Percentiles rank a stretch among this genome's conserved stretches.
These are phyloP conservation scores for Xylariaceae sp. DNA, from an alignment of 2,329 filamentous ascomycete species.

Conservation along the genomic window DNA sequence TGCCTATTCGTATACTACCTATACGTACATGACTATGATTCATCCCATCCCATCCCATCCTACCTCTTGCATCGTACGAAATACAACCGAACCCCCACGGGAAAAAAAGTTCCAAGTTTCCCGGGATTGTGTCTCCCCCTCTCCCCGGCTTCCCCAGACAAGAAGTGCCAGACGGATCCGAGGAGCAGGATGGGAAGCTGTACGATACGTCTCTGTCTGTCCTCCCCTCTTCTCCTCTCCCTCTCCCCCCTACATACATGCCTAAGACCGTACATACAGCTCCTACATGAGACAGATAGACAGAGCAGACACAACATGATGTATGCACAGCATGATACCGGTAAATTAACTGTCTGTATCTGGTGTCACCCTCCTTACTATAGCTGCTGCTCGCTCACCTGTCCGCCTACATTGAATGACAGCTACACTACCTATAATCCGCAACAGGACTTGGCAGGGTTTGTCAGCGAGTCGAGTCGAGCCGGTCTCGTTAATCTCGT, in stretches of 20 bases:
- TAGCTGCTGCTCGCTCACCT: no score
- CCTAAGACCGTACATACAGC: not conserved
- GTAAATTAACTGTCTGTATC: not conserved
- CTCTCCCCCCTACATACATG: not conserved
- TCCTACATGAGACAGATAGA: not conserved
- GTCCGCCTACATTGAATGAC: no score
- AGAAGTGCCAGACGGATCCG: not conserved
- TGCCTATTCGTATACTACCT: no score
- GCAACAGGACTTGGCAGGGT: no score
- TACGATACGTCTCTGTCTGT: not conserved
- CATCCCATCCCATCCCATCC: no score
- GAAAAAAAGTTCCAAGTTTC: not conserved
- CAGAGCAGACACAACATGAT: not conserved
- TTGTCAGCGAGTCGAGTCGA: no score
- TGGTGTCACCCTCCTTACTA: not conserved
- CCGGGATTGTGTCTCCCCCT: not conserved
- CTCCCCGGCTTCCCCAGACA: not conserved
- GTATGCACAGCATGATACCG: not conserved
- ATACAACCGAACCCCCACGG: not conserved
- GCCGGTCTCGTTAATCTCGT: no score
- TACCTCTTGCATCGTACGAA: not conserved
- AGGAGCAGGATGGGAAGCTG: not conserved
- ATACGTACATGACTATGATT: no score
- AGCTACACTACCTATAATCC: no score
- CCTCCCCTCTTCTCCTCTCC: not conserved